Conservation (phyloP, 805 yeast species). For the Isabelozyma gotoi region DNA sequence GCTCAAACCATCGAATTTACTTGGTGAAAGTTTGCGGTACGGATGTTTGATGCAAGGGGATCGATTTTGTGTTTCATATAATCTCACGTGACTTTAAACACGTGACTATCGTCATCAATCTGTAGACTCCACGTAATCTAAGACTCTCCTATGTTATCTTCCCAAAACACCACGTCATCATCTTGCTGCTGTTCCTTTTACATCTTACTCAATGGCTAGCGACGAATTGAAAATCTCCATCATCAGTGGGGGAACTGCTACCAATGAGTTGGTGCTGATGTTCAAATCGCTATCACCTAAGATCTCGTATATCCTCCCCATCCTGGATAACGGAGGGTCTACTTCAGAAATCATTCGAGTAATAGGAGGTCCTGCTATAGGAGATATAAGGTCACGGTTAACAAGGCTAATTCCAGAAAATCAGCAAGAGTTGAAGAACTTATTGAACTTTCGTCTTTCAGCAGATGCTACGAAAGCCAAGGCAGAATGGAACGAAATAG, state of each 20-base stretch:
- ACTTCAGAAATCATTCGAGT: constrained; percentile 85
- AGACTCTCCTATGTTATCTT: background rate
- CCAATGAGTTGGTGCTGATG: constrained; percentile 69
- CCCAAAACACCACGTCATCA: background rate
- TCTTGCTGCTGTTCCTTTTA: background rate
- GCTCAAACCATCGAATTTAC: too few relatives aligned
- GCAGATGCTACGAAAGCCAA: constrained; percentile 52
- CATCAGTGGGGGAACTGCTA: constrained; percentile 85
- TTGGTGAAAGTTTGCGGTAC: background rate
- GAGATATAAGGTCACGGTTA: constrained; percentile 82
- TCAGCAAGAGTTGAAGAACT: constrained; percentile 29
- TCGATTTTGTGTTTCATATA: too few relatives aligned
- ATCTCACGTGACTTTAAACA: background rate
- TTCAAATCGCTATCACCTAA: constrained; percentile 46
- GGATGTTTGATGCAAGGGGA: background rate
- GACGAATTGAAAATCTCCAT: constrained; percentile 24
- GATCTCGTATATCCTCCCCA: constrained; percentile 72
- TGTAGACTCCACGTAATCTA: too few relatives aligned
- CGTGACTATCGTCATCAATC: background rate
- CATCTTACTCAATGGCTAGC: background rate
- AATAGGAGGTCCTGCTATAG: constrained; percentile 93
- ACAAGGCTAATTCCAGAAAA: constrained; percentile 67
- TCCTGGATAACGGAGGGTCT: constrained; percentile 93
- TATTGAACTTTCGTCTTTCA: constrained; percentile 50
- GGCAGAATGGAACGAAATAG: constrained; percentile 71